These are phyloP conservation scores for Nepenthes gracilis DNA, from an alignment of 148 eudicot species.

Conservation along the genomic window DNA sequence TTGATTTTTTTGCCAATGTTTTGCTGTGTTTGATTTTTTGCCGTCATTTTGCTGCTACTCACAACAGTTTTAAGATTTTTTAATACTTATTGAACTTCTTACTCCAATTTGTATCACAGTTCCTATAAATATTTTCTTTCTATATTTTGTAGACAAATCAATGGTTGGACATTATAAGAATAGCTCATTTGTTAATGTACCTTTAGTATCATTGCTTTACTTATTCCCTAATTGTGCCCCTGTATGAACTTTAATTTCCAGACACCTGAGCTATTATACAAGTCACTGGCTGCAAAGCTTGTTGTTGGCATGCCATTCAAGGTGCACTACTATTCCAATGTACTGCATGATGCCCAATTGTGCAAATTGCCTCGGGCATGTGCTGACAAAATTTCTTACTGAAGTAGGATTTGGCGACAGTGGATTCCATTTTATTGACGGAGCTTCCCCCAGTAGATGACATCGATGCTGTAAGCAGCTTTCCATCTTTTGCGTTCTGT, in stretches of 20 bases:
- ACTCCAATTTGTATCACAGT: too few relatives aligned
- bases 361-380: background rate
- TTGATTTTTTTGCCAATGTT: background rate
- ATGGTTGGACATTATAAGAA: too few relatives aligned
- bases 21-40: too few relatives aligned
- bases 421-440: conserved; percentile 82
- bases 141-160: too few relatives aligned
- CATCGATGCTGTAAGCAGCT: conserved; percentile 59
- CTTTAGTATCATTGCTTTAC: too few relatives aligned
- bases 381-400: conserved; percentile 10
- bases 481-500: background rate
- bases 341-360: background rate
- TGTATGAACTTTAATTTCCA: conserved; percentile 9
- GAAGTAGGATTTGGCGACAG: conserved; percentile 89
- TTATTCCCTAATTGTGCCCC: too few relatives aligned
- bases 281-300: conserved; percentile 83
- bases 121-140: too few relatives aligned
- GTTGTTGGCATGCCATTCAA: conserved; percentile 92
- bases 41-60: too few relatives aligned
- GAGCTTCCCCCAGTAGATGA: conserved; percentile 84
- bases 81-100: too few relatives aligned
- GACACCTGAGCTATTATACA: conserved; percentile 88
- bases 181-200: too few relatives aligned
- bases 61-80: too few relatives aligned
- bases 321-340: conserved; percentile 24